These are phyloP conservation scores for Yamadazyma phyllophila DNA, from an alignment of 805 yeast species.

Conservation along the genomic window DNA sequence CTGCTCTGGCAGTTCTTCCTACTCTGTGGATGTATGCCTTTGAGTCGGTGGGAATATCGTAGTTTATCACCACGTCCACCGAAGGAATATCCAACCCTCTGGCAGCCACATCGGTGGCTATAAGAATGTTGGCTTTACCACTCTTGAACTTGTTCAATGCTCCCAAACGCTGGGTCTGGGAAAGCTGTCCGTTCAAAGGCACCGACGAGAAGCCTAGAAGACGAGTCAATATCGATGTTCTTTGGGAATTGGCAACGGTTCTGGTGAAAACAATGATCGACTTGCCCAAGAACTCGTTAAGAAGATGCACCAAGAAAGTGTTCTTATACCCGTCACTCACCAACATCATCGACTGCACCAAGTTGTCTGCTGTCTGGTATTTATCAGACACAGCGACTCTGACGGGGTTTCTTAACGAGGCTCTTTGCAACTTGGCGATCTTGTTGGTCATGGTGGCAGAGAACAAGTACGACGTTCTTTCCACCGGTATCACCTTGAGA, in stretches of 20 bases:
- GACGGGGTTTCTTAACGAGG: conserved; percentile 85
- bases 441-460: conserved; percentile 98
- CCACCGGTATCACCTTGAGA: conserved; percentile 76
- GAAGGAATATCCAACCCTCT: conserved; percentile 84
- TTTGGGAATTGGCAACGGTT: conserved; percentile 93
- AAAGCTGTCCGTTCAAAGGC: conserved; percentile 90
- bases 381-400: conserved; percentile 85
- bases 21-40: conserved; percentile 85
- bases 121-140: conserved; percentile 64
- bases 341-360: conserved; percentile 83
- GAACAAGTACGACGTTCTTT: conserved; percentile 80
- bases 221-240: conserved; percentile 79
- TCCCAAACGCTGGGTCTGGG: conserved; percentile 82
- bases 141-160: conserved; percentile 77
- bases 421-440: conserved; percentile 91
- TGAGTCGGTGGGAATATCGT: conserved; percentile 80
- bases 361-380: conserved; percentile 91
- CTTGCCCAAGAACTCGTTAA: conserved; percentile 83
- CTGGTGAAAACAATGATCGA: conserved; percentile 86
- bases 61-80: conserved; percentile 74
- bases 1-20: conserved; percentile 95
- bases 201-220: conserved; percentile 83
- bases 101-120: conserved; percentile 87
- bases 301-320: conserved; percentile 75
- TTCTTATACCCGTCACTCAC: conserved; percentile 92